Percentiles rank a stretch among this genome's conserved stretches.
These are phyloP conservation scores for Coprinopsis cinerea DNA, from an alignment of 768 basidiomycete genomes.

Conservation along the genomic window DNA sequence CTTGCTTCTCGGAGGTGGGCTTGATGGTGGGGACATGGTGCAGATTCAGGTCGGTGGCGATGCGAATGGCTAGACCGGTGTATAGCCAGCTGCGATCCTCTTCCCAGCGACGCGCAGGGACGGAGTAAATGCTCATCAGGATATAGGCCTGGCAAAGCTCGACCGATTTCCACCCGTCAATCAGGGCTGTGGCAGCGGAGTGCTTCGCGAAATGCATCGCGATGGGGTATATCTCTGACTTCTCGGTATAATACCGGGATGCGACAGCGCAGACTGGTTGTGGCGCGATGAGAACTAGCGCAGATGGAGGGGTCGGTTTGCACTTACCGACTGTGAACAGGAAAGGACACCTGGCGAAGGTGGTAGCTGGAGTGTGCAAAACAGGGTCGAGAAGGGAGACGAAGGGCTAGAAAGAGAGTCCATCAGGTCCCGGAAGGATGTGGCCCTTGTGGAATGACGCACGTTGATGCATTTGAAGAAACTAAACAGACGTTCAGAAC, in stretches of 20 bases:
- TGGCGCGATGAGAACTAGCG: constrained; percentile 2
- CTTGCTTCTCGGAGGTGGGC: constrained; percentile 67
- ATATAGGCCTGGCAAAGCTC: constrained; percentile 91
- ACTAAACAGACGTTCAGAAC: constrained; percentile 27
- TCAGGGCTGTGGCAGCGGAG: constrained; percentile 73
- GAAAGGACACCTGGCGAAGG: constrained; percentile 83
- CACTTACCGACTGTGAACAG: constrained; percentile 80
- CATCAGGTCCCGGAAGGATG: constrained; percentile 8
- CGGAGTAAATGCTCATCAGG: constrained; percentile 75
- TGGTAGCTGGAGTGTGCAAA: constrained; percentile 73
- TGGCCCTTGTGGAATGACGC: constrained; percentile 18
- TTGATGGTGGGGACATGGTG: constrained; percentile 60
- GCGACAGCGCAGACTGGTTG: constrained; percentile 76
- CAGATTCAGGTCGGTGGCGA: constrained; percentile 86
- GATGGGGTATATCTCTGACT: constrained; percentile 79
- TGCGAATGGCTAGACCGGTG: constrained; percentile 80
- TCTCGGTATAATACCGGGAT: constrained; percentile 71
- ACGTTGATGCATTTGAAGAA: constrained; percentile 71
- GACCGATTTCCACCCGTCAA: constrained; percentile 79
- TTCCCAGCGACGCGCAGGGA: constrained; percentile 80
- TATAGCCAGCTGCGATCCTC: constrained; percentile 89
- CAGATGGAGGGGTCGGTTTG: background rate
- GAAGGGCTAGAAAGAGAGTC: constrained; percentile 37
- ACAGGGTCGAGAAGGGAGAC: constrained; percentile 76
- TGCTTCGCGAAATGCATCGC: constrained; percentile 88